A percentile compares a stretch with the other conserved stretches of the same genome.
Conservation (phyloP, 306 rosid genomes). For the Lathyrus tuberosus region DNA sequence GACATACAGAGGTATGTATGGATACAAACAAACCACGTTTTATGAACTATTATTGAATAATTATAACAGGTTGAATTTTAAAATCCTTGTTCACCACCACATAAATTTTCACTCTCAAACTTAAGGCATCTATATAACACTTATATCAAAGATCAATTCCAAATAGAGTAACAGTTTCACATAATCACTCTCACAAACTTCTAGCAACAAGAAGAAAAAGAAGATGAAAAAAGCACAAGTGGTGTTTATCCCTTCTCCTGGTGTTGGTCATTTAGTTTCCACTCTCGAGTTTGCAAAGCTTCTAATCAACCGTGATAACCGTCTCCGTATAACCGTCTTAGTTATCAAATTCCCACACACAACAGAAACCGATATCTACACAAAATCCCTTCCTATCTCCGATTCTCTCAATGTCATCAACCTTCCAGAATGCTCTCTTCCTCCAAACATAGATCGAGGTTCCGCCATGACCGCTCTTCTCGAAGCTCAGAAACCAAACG, state of each 20-base stretch:
- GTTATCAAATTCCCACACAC: background rate
- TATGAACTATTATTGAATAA: no score
- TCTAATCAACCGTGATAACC: background rate
- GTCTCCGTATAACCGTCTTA: background rate
- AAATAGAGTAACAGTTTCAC: no score
- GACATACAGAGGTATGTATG: no score
- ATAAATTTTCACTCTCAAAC: no score
- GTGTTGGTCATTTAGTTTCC: background rate
- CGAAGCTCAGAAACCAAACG: constrained; percentile 33
- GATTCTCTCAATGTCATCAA: background rate
- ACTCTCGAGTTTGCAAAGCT: constrained; percentile 2
- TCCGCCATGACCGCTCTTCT: background rate
- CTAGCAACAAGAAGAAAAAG: no score
- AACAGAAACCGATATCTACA: background rate
- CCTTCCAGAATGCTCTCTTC: constrained; percentile 9
- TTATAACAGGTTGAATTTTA: no score
- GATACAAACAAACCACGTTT: no score
- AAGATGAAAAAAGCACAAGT: background rate
- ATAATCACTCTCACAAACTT: no score
- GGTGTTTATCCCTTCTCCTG: constrained; percentile 2
- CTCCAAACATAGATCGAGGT: background rate
- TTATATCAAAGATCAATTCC: no score
- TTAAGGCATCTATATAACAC: no score
- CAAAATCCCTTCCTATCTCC: background rate
- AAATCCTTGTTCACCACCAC: no score